phyloP scores from a whole-genome alignment of 345 rosid genomes.

The Barbarea vulgaris region DNA sequence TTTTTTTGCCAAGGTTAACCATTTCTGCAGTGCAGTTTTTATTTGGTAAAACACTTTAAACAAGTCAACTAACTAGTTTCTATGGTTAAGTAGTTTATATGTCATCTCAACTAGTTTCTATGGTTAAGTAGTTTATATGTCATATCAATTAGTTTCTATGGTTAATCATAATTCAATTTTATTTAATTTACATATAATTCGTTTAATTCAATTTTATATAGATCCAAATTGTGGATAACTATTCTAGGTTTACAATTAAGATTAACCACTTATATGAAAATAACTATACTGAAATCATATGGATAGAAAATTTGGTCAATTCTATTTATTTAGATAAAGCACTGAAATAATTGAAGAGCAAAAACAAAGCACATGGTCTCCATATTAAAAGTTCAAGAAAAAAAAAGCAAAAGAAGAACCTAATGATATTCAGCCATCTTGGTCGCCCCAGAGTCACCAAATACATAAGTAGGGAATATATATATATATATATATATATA shows the following conservation, averaged over 20 bases:
- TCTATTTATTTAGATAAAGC: slow-evolving; percentile 3
- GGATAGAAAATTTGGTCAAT: slow-evolving; percentile 1
- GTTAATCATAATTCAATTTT: background rate
- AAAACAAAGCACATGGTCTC: slow-evolving; percentile 38
- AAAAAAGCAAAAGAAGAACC: slow-evolving; percentile 33
- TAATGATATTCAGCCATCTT: slow-evolving; percentile 30
- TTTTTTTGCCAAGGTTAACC: background rate
- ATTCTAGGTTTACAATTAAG: background rate
- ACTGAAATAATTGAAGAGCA: slow-evolving; percentile 22
- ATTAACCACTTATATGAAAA: background rate
- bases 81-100: too few species aligned
- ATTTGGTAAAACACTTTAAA: background rate
- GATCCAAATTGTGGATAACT: background rate
- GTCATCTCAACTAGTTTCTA: too few species aligned
- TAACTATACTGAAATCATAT: background rate
- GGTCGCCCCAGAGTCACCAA: slow-evolving; percentile 32
- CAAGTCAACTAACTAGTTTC: background rate
- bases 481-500: background rate
- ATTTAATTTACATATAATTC: background rate
- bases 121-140: too few species aligned
- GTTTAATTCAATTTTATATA: background rate
- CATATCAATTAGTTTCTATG: too few species aligned
- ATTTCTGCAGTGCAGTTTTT: background rate
- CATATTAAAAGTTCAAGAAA: slow-evolving; percentile 28
- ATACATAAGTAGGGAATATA: slow-evolving; percentile 20